phyloP scores from a whole-genome alignment of 352 stramenopile genomes.

The Albugo laibachii region DNA sequence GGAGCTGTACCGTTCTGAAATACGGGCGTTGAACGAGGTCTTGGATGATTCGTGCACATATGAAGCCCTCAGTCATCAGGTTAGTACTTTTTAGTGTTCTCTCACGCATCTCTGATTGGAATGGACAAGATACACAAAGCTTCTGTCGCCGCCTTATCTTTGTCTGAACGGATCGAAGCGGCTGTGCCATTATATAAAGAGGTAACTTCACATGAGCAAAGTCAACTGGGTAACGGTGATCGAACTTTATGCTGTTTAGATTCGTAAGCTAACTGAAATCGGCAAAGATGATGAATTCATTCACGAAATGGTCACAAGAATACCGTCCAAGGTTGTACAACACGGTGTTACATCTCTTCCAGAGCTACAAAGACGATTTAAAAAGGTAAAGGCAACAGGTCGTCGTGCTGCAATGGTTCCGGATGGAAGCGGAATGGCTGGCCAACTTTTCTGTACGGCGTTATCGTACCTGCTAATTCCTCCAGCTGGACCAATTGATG shows the following conservation, averaged over 20 bases:
- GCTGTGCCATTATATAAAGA: conserved; percentile 41
- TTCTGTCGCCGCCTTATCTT: conserved; percentile 48
- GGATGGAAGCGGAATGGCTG: conserved; percentile 41
- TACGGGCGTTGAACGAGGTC: conserved; percentile 41
- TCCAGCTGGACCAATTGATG: conserved; percentile 53
- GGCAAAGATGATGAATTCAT: conserved; percentile 60
- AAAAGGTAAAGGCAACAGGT: conserved; percentile 49
- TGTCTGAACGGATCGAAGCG: conserved; percentile 67
- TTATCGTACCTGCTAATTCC: conserved; percentile 62
- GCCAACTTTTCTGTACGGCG: conserved; percentile 44
- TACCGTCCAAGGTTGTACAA: conserved; percentile 34
- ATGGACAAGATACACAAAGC: conserved; percentile 57
- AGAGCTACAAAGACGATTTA: conserved; percentile 70
- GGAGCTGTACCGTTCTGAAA: conserved; percentile 37
- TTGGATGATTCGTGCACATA: conserved; percentile 60
- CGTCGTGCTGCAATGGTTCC: conserved; percentile 46
- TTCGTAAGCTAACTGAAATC: conserved; percentile 41
- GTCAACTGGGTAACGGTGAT: not conserved
- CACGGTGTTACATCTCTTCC: conserved; percentile 46
- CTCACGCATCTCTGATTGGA: conserved; percentile 54
- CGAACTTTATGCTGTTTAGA: conserved; percentile 9
- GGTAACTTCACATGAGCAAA: conserved; percentile 5
- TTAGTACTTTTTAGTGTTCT: conserved; percentile 64
- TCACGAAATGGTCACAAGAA: conserved; percentile 33
- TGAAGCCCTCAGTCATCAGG: conserved; percentile 67